Evolutionary conservation across 805 yeast species (phyloP).

Genomic region (Lipomyces chichibuensis): DNA sequence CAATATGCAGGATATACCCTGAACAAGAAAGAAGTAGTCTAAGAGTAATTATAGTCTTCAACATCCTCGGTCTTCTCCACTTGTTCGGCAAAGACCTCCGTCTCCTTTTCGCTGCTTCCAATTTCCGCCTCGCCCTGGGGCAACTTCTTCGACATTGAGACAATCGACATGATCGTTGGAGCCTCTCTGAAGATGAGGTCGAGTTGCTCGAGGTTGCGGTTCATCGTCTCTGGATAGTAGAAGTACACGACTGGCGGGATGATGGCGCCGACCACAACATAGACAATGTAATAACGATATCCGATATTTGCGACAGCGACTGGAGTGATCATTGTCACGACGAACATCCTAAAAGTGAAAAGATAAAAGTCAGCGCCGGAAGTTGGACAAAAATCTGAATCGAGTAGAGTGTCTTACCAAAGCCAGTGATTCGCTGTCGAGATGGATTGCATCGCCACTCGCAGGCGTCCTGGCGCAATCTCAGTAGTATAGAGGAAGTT

Average conservation of each 20-base stretch:
- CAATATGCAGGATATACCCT: no score
- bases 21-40: no score
- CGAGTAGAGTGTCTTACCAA: neutral
- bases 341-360: no score
- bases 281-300: conserved; percentile 62
- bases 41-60: no score
- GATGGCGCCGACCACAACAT: conserved; percentile 52
- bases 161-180: conserved; percentile 23
- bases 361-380: no score
- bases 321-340: conserved; percentile 52
- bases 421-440: conserved; percentile 40
- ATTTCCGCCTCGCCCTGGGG: neutral
- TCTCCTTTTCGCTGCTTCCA: no score
- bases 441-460: conserved; percentile 45
- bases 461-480: conserved; percentile 54
- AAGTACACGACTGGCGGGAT: conserved; percentile 64
- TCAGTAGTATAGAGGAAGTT: conserved; percentile 43
- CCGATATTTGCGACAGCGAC: conserved; percentile 52
- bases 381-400: no score
- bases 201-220: conserved; percentile 75
- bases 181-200: conserved; percentile 39
- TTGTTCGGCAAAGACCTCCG: no score
- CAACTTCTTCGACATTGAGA: neutral
- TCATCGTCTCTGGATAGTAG: conserved; percentile 85
- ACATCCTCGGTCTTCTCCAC: no score